phyloP scores from a whole-genome alignment of 23 red algal genomes.

The Gracilaria gracilis region DNA sequence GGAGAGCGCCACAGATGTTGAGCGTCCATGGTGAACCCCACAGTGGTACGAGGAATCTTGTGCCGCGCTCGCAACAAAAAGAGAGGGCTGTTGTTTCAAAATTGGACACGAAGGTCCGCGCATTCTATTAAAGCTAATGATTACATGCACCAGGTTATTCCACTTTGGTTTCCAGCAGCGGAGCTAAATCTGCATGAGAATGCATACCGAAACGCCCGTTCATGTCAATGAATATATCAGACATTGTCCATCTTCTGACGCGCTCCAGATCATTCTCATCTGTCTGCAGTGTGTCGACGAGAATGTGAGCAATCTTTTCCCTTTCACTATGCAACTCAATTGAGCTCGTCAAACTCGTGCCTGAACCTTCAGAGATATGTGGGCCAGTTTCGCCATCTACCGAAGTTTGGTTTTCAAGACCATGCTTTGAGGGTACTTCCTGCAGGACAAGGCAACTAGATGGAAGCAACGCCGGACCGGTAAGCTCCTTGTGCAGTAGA shows the following conservation, averaged over 20 bases:
- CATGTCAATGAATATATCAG: conserved; percentile 37
- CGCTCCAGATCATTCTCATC: conserved; percentile 36
- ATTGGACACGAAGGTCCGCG: too few species aligned
- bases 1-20: too few species aligned
- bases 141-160: not conserved
- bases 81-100: too few species aligned
- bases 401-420: not conserved
- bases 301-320: conserved; percentile 41
- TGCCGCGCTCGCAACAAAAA: too few species aligned
- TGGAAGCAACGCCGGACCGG: conserved; percentile 64
- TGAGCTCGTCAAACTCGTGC: not conserved
- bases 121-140: not conserved
- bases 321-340: conserved; percentile 7
- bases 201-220: conserved; percentile 62
- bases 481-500: conserved; percentile 58
- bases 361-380: not conserved
- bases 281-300: conserved; percentile 27
- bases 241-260: conserved; percentile 38
- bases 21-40: too few species aligned
- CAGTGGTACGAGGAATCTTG: too few species aligned
- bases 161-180: conserved; percentile 33
- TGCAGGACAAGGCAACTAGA: conserved; percentile 40
- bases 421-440: conserved; percentile 33
- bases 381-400: not conserved
- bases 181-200: conserved; percentile 24